phyloP scores from a whole-genome alignment of 108 stramenopile genomes.

The Cyclotella sp. region DNA sequence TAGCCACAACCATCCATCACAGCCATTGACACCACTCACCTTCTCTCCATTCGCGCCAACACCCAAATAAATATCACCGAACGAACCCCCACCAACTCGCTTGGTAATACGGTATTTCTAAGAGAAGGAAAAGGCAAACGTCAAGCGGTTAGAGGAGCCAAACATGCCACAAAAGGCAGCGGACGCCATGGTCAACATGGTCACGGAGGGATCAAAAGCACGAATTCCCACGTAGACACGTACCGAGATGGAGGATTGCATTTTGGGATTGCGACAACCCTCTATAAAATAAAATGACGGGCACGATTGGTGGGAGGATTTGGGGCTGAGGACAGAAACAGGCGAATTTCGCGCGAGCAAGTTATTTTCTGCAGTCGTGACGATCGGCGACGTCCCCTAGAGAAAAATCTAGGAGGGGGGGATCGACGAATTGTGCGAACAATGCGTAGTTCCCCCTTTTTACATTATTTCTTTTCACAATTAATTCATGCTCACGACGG shows the following conservation, averaged over 20 bases:
- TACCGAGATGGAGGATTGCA: constrained; percentile 67
- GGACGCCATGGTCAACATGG: constrained; percentile 11
- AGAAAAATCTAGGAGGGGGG: no score
- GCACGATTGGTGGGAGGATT: neutral
- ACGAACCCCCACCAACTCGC: constrained; percentile 99
- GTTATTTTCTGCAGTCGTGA: no score
- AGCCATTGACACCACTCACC: constrained; percentile 28
- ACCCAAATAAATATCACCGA: constrained; percentile 99
- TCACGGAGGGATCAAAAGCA: neutral
- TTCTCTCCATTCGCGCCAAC: constrained; percentile 90
- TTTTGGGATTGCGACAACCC: constrained; percentile 3
- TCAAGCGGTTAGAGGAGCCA: neutral
- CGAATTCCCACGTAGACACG: constrained; percentile 30
- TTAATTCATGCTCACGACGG: neutral
- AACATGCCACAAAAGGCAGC: neutral
- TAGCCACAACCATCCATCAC: neutral
- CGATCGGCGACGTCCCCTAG: no score
- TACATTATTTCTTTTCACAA: neutral
- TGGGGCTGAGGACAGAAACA: neutral
- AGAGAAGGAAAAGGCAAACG: neutral
- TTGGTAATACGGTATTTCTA: constrained; percentile 98
- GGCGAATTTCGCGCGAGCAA: neutral
- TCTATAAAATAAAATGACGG: neutral
- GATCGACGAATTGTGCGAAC: neutral
- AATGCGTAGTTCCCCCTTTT: neutral